Percentiles rank a stretch among this genome's conserved stretches.
Conservation (phyloP, 2,329 filamentous ascomycete species). For the Claviceps pusilla region DNA sequence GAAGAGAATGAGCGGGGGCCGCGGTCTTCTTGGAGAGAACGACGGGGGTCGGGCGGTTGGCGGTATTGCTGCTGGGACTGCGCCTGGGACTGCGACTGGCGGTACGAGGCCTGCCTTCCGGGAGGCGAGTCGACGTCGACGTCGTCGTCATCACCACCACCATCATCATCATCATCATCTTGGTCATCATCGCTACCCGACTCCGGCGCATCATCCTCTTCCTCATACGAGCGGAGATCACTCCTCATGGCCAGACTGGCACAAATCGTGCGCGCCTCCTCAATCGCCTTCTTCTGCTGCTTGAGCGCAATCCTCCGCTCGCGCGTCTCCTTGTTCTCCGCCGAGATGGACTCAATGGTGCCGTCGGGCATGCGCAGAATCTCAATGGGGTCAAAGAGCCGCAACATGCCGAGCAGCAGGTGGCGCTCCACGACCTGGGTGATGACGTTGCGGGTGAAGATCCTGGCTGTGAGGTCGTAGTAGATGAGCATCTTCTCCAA, state of each 20-base stretch:
- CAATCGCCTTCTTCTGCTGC: conserved; percentile 33
- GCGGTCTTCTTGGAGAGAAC: conserved; percentile 3
- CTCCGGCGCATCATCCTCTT: conserved; percentile 22
- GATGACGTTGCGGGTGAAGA: conserved; percentile 37
- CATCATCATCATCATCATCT: conserved; percentile 19
- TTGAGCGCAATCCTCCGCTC: conserved; percentile 33
- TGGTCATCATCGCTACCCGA: conserved; percentile 19
- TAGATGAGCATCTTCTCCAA: conserved; percentile 42
- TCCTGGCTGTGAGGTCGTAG: conserved; percentile 37
- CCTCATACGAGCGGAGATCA: conserved; percentile 27
- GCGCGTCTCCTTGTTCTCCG: conserved; percentile 37
- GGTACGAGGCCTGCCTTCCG: not conserved
- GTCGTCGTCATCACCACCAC: conserved; percentile 17
- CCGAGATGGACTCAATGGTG: conserved; percentile 34
- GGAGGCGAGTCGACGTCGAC: conserved; percentile 17
- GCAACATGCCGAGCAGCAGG: conserved; percentile 34
- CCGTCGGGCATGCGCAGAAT: conserved; percentile 30
- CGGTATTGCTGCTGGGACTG: conserved; percentile 7
- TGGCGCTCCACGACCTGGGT: conserved; percentile 38
- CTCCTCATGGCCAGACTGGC: conserved; percentile 37
- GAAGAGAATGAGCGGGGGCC: not conserved
- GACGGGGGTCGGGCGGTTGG: conserved; percentile 2
- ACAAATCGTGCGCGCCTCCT: conserved; percentile 34
- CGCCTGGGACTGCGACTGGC: conserved; percentile 1
- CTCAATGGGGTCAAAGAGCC: conserved; percentile 37